Percentiles rank a stretch among this genome's conserved stretches.
Evolutionary conservation across 352 stramenopile species (phyloP).

Genomic region (Pythium aphanidermatum): DNA sequence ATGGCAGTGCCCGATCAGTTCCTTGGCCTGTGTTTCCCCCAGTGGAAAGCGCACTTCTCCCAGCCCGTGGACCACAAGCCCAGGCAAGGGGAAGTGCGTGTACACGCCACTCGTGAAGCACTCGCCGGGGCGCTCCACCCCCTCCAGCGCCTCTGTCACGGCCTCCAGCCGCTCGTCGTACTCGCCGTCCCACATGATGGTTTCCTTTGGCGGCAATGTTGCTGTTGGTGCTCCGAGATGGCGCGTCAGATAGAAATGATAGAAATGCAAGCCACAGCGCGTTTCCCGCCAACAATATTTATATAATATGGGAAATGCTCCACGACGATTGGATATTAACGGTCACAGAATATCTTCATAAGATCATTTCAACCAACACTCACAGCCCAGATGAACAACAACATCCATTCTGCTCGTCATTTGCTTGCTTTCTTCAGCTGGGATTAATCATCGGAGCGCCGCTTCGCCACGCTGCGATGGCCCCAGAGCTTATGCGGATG

Average conservation of each 20-base stretch:
- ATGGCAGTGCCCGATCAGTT: constrained; percentile 4
- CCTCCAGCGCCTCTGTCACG: constrained; percentile 9
- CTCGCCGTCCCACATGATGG: not conserved
- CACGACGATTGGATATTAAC: too few species aligned
- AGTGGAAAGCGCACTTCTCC: constrained; percentile 13
- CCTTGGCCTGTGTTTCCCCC: not conserved
- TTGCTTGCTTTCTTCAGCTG: too few species aligned
- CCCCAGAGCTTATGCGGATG: too few species aligned
- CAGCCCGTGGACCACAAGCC: constrained; percentile 3
- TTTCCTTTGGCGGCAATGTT: not conserved
- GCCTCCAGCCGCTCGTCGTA: constrained; percentile 11
- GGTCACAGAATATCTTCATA: too few species aligned
- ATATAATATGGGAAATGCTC: too few species aligned
- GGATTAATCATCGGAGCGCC: too few species aligned
- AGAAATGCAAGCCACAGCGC: not conserved
- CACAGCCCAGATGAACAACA: too few species aligned
- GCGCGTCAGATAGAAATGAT: too few species aligned
- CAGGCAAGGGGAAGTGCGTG: constrained; percentile 8
- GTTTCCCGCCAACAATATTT: constrained; percentile 5
- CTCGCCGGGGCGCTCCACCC: constrained; percentile 13
- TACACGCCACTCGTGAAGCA: constrained; percentile 7
- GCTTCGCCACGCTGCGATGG: too few species aligned
- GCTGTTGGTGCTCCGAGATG: too few species aligned
- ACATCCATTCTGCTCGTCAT: too few species aligned
- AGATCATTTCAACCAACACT: too few species aligned